Conservation (phyloP, 169 alveolate genomes). For the Cryptosporidium sp. region DNA sequence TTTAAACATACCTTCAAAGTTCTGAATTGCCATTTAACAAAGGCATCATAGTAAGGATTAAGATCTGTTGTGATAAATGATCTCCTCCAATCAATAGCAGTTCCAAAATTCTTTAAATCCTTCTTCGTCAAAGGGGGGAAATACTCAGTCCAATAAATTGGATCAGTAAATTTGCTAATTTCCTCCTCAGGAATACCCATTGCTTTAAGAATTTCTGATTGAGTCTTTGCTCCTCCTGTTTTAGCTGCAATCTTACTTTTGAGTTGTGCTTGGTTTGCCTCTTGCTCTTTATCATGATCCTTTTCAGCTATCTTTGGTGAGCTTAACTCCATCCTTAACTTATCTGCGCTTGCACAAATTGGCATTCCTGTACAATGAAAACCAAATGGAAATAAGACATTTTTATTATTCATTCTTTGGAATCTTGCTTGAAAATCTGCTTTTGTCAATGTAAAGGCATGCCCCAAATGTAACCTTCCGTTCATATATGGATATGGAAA, state of each 20-base stretch:
- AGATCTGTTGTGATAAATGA: constrained; percentile 98
- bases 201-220: constrained; percentile 90
- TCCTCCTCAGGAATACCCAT: constrained; percentile 94
- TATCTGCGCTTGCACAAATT: constrained; percentile 96
- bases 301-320: not conserved
- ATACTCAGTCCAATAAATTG: constrained; percentile 96
- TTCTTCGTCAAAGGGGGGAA: constrained; percentile 95
- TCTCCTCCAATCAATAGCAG: constrained; percentile 97
- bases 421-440: constrained; percentile 97
- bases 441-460: constrained; percentile 96
- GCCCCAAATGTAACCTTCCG: constrained; percentile 99
- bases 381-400: constrained; percentile 97
- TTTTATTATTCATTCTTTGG: constrained; percentile 93
- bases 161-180: constrained; percentile 94
- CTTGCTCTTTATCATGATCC: constrained; percentile 38
- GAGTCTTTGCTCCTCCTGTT: constrained; percentile 86
- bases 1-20: constrained; percentile 85
- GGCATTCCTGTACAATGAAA: constrained; percentile 99
- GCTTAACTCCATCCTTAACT: constrained; percentile 87
- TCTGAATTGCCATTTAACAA: constrained; percentile 97
- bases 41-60: constrained; percentile 97
- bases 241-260: constrained; percentile 90
- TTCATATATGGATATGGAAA: constrained; percentile 99
- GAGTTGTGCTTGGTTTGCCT: constrained; percentile 74
- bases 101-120: constrained; percentile 91